Evolutionary conservation across 352 stramenopile genomes (phyloP).

Genomic region (Peronospora farinosa): DNA sequence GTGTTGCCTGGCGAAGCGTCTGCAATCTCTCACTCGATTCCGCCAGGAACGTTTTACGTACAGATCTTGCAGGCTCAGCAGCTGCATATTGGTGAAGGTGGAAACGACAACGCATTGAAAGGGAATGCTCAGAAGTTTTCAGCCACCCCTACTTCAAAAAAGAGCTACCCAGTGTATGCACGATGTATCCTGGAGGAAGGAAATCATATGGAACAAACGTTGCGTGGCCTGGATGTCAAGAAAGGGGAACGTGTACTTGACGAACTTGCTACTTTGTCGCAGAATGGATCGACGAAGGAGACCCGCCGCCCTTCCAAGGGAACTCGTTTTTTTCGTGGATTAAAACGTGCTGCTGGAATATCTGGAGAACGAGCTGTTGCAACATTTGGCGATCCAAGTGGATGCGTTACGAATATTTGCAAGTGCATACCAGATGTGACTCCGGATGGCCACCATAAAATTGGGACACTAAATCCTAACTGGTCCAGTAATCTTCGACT

Average conservation of each 20-base stretch:
- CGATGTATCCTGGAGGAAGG: slow-evolving; percentile 74
- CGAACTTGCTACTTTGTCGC: slow-evolving; percentile 17
- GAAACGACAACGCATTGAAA: slow-evolving; percentile 13
- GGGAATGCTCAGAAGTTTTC: slow-evolving; percentile 9
- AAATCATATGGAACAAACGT: slow-evolving; percentile 62
- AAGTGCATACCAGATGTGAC: slow-evolving; percentile 36
- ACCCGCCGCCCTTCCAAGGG: slow-evolving; percentile 48
- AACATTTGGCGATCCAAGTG: slow-evolving; percentile 60
- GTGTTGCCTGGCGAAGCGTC: slow-evolving; percentile 70
- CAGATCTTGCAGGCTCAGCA: slow-evolving; percentile 71
- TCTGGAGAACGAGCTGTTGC: slow-evolving; percentile 68
- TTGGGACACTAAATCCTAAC: slow-evolving; percentile 40
- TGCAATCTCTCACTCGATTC: slow-evolving; percentile 67
- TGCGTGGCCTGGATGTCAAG: slow-evolving; percentile 58
- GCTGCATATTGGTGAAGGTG: slow-evolving; percentile 38
- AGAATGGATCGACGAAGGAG: slow-evolving; percentile 25
- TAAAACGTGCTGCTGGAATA: slow-evolving; percentile 66
- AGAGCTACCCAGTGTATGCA: slow-evolving; percentile 56
- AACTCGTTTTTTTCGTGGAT: slow-evolving; percentile 62
- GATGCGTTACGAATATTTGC: slow-evolving; percentile 72
- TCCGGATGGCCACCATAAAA: slow-evolving; percentile 20
- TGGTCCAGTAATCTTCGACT: slow-evolving; percentile 73
- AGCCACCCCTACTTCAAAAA: slow-evolving; percentile 29
- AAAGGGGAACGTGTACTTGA: slow-evolving; percentile 21
- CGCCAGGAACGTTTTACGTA: slow-evolving; percentile 74